Conservation (phyloP, 2,329 filamentous ascomycete genomes). For the Hymenoscyphus fructigenus region DNA sequence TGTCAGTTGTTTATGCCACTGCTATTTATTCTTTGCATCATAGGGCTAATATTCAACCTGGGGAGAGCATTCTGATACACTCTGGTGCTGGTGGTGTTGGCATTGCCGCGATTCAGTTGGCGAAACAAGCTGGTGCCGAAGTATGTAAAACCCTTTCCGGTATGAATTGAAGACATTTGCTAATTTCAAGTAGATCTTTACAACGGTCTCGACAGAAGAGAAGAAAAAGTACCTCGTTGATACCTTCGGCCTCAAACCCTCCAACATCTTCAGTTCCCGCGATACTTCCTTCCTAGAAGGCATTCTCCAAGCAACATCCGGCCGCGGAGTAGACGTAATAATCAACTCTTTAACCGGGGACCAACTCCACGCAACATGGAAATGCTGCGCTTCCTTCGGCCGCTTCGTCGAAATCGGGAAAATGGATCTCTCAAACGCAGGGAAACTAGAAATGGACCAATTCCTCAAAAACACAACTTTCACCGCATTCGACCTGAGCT, state of each 20-base stretch:
- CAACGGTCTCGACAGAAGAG: constrained; percentile 23
- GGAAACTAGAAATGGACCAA: constrained; percentile 27
- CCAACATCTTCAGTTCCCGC: constrained; percentile 8
- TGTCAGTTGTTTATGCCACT: constrained; percentile 12
- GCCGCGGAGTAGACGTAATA: constrained; percentile 30
- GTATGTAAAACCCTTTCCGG: too few relatives aligned
- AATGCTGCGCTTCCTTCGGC: constrained; percentile 38
- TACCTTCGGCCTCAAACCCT: not conserved
- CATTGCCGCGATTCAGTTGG: constrained; percentile 35
- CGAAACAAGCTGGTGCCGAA: constrained; percentile 30
- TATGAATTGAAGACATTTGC: too few relatives aligned
- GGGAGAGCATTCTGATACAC: constrained; percentile 33
- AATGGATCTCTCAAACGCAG: constrained; percentile 30
- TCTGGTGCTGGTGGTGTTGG: constrained; percentile 35
- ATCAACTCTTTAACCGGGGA: constrained; percentile 31
- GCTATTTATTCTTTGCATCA: constrained; percentile 5
- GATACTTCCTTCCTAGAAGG: constrained; percentile 21
- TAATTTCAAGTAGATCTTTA: constrained; percentile 20
- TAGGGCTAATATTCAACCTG: constrained; percentile 2
- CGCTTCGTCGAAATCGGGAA: constrained; percentile 42
- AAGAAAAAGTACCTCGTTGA: constrained; percentile 14
- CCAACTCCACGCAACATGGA: constrained; percentile 32
- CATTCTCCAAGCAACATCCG: constrained; percentile 25
- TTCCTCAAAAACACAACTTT: constrained; percentile 29
- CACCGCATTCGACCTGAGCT: constrained; percentile 25